Evolutionary conservation across 306 rosid genomes (phyloP).

Genomic region (barrel medic (Medicago truncatula)): MtrunA17r5.0-ANR NC_053049.1:11429501-11430000

Average conservation of each 20-base stretch:
- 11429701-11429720: slow-evolving; percentile 84
- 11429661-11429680: slow-evolving; percentile 72
- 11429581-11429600: slow-evolving; percentile 86
- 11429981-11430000: slow-evolving; percentile 96
- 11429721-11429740: slow-evolving; percentile 68
- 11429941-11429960: slow-evolving; percentile 85
- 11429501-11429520: slow-evolving; percentile 73
- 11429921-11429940: slow-evolving; percentile 58
- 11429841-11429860: no score
- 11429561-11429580: slow-evolving; percentile 74
- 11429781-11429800: slow-evolving; percentile 71
- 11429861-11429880: slow-evolving; percentile 1
- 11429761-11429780: slow-evolving; percentile 83
- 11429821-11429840: neutral
- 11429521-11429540: slow-evolving; percentile 77
- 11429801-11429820: slow-evolving; percentile 29
- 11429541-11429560: slow-evolving; percentile 91
- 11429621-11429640: slow-evolving; percentile 85
- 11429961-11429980: slow-evolving; percentile 72
- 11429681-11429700: slow-evolving; percentile 93
- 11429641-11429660: slow-evolving; percentile 55
- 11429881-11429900: slow-evolving; percentile 75
- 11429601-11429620: slow-evolving; percentile 81
- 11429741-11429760: slow-evolving; percentile 84
- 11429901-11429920: slow-evolving; percentile 78